phyloP scores from a whole-genome alignment of 2,329 filamentous ascomycete genomes.

The Beauveria sp. region DNA sequence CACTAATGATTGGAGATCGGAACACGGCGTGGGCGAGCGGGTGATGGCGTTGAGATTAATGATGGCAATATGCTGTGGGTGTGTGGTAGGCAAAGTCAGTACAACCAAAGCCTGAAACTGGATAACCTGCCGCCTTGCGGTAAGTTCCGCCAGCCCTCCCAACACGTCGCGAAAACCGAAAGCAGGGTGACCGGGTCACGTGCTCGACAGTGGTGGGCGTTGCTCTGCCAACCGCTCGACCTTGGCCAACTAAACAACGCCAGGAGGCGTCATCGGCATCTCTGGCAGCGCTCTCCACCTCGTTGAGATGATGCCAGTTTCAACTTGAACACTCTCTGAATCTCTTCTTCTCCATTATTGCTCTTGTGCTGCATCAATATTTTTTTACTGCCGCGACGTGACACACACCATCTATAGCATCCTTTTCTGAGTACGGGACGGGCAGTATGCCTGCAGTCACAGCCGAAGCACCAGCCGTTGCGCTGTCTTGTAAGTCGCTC shows the following conservation, averaged over 20 bases:
- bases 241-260: constrained; percentile 10
- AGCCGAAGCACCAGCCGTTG: constrained; percentile 55
- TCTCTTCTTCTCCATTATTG: background rate
- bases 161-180: constrained; percentile 11
- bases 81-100: constrained; percentile 8
- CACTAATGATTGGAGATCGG: background rate
- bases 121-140: background rate
- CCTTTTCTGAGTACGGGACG: background rate
- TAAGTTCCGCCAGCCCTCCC: constrained; percentile 10
- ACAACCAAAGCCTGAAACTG: constrained; percentile 9
- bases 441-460: constrained; percentile 50
- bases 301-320: background rate
- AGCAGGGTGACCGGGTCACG: constrained; percentile 9
- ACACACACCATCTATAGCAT: background rate
- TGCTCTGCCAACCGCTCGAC: constrained; percentile 3
- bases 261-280: constrained; percentile 6
- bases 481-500: constrained; percentile 51
- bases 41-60: background rate
- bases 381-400: background rate
- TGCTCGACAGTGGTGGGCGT: background rate
- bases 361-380: background rate
- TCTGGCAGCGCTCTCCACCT: background rate
- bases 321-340: background rate
- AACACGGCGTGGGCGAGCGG: background rate
- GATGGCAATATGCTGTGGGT: constrained; percentile 9